Base-by-base conservation (phyloP, 345 rosid genomes). In the Camelina hispida region DNA sequence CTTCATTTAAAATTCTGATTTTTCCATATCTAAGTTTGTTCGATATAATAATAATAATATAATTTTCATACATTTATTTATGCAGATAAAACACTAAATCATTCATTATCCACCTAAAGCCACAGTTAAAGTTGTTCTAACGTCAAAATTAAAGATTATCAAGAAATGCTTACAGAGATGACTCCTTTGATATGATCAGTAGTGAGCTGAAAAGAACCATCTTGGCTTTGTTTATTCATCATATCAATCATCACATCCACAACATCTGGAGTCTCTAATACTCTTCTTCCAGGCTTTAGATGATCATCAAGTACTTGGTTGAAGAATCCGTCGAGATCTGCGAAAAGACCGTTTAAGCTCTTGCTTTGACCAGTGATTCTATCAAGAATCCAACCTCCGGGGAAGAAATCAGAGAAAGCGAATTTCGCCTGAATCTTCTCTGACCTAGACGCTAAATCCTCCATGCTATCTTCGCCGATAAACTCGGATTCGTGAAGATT, bases 131-230 rank as follows among this genome's bases (percentile, higher is more conserved):
- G 4, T 13, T 42, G 35, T 13, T 12, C 17, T 54, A 25, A 25
- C 6, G 25, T 54, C 34, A 25, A 25, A 1, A 54, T 51, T 51
- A 16, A 46, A 15, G 9, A 42, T 42, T 44, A 22, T 4, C 22
- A 22, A 23, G 28, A 42, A 62, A 22, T 46, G 1, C 79, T 76
- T 34, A 88, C 93, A 83, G 79, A 83, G 55, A 90, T 83, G 11
- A 82, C 32, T 30, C 78, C 89, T 82, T 87, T 86, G 81, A 86
- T 76, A 57, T 85, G 84, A 55, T 85, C 87, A 10, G 51, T 30
- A 2, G 81, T 80, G 37, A 87, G 71, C 23, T 51, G 23, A 52
- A 73, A 66, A 43, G 77, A 66, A 66, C 22, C 71, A 35, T 64
- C 62, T 28, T 84, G 48, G 47, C 46, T 16, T 57, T 76, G 73